Percentiles rank a stretch among this genome's conserved stretches.
phyloP scores from a whole-genome alignment of 371 early-diverging fungal genomes.

The Mucor plumbeus region DNA sequence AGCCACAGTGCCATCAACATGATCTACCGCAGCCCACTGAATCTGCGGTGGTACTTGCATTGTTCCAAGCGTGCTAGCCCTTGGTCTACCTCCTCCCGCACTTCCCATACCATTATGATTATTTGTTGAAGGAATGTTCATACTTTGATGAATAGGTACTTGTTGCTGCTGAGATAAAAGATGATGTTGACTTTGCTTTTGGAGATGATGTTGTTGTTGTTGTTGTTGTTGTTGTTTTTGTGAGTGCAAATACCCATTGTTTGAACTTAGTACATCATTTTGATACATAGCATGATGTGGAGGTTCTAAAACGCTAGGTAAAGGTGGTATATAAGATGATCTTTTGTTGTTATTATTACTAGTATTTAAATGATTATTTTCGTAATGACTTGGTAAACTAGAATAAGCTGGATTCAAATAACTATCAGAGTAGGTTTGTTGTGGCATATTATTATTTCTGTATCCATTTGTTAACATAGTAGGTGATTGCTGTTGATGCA shows the following conservation, averaged over 20 bases:
- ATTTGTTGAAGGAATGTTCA: conserved; percentile 13
- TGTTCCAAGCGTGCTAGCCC: conserved; percentile 52
- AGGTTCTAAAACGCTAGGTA: conserved; percentile 45
- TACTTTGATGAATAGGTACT: background rate
- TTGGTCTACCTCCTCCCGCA: conserved; percentile 30
- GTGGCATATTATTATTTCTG: conserved; percentile 15
- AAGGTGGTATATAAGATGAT: conserved; percentile 30
- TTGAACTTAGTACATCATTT: background rate
- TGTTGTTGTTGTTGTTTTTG: conserved; percentile 6
- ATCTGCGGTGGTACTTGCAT: conserved; percentile 46
- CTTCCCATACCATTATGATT: background rate
- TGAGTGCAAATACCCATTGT: background rate
- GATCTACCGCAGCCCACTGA: conserved; percentile 35
- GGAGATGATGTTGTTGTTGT: background rate
- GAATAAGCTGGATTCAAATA: conserved; percentile 37
- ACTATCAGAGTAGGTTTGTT: conserved; percentile 23
- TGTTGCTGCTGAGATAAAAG: conserved; percentile 5
- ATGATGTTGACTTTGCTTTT: background rate
- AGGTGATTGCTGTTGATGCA: conserved; percentile 8
- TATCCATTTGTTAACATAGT: background rate
- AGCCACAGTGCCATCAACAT: conserved; percentile 13
- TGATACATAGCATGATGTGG: conserved; percentile 20
- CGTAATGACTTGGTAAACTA: conserved; percentile 40
- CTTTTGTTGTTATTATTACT: conserved; percentile 14
- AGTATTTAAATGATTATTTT: background rate